Percentiles rank a stretch among this genome's conserved stretches.
These are phyloP conservation scores for Boeremia exigua DNA, from an alignment of 2,329 filamentous ascomycete species.

Conservation along the genomic window DNA sequence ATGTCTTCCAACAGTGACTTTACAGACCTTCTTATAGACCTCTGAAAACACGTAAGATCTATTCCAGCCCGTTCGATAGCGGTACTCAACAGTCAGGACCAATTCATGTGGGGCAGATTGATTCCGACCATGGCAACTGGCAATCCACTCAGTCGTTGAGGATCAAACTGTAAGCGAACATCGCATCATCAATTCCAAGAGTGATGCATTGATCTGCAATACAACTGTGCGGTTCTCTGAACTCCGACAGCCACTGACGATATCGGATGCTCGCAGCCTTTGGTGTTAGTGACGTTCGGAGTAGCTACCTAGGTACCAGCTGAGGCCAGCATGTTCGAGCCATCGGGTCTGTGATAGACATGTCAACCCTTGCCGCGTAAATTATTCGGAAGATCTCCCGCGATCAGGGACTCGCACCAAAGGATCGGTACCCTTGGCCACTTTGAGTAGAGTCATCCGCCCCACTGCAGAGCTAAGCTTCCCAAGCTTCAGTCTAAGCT, in stretches of 20 bases:
- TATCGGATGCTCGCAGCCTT: background rate
- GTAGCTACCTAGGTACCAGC: background rate
- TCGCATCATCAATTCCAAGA: background rate
- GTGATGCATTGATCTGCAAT: background rate
- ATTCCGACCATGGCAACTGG: background rate
- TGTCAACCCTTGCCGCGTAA: background rate
- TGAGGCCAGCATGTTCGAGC: background rate
- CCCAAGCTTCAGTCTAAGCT: background rate
- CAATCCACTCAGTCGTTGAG: background rate
- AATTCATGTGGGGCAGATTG: background rate
- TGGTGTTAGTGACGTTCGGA: background rate
- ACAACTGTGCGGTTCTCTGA: background rate
- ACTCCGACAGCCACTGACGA: background rate
- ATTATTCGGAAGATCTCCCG: constrained; percentile 7
- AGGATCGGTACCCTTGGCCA: background rate
- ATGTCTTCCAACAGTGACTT: background rate
- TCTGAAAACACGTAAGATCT: too few species aligned
- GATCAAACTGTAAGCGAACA: background rate
- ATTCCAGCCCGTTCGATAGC: too few species aligned
- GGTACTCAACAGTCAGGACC: background rate
- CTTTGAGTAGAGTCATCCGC: background rate
- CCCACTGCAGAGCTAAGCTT: background rate
- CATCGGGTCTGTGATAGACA: background rate
- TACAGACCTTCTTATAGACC: background rate
- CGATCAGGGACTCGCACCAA: background rate